Percentiles rank a stretch among this genome's conserved stretches.
These are phyloP conservation scores for Yarrowia sp. DNA, from an alignment of 805 yeast genomes.

Conservation along the genomic window DNA sequence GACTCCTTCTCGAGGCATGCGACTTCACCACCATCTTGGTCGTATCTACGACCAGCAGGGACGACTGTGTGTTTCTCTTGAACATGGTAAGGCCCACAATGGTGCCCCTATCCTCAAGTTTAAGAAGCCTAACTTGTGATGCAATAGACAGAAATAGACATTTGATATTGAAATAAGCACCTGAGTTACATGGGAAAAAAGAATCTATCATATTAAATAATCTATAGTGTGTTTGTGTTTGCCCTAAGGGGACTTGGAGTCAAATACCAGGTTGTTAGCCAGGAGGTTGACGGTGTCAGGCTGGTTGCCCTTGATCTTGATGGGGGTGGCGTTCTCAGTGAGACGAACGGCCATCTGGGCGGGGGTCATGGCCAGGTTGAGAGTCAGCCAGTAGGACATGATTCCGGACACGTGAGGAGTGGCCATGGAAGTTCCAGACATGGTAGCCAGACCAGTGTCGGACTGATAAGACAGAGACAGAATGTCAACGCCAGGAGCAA, in stretches of 20 bases:
- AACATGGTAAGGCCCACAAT: slow-evolving; percentile 19
- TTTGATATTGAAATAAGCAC: background rate
- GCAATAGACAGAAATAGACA: background rate
- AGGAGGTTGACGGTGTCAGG: slow-evolving; percentile 29
- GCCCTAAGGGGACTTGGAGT: slow-evolving; percentile 16
- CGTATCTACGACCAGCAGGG: slow-evolving; percentile 17
- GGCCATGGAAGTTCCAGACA: slow-evolving; percentile 96
- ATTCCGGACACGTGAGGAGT: slow-evolving; percentile 95
- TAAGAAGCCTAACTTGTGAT: slow-evolving; percentile 1
- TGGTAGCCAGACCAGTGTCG: slow-evolving; percentile 35
- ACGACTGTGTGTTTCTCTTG: slow-evolving; percentile 6
- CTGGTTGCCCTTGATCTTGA: slow-evolving; percentile 24
- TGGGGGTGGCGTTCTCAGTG: slow-evolving; percentile 27
- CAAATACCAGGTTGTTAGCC: slow-evolving; percentile 31
- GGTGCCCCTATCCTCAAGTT: slow-evolving; percentile 12
- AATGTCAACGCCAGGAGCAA: slow-evolving; percentile 93
- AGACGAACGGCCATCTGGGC: slow-evolving; percentile 28
- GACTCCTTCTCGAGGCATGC: slow-evolving; percentile 23
- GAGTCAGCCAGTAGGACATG: slow-evolving; percentile 80
- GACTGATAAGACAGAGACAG: slow-evolving; percentile 48
- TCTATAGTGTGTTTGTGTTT: slow-evolving; percentile 4
- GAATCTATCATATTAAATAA: slow-evolving; percentile 18
- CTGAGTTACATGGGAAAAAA: too few species aligned
- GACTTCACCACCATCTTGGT: slow-evolving; percentile 24
- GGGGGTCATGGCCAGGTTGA: slow-evolving; percentile 58